Evolutionary conservation across 2,329 filamentous ascomycete species (phyloP).

Genomic region (Eurotiales sp.): DNA sequence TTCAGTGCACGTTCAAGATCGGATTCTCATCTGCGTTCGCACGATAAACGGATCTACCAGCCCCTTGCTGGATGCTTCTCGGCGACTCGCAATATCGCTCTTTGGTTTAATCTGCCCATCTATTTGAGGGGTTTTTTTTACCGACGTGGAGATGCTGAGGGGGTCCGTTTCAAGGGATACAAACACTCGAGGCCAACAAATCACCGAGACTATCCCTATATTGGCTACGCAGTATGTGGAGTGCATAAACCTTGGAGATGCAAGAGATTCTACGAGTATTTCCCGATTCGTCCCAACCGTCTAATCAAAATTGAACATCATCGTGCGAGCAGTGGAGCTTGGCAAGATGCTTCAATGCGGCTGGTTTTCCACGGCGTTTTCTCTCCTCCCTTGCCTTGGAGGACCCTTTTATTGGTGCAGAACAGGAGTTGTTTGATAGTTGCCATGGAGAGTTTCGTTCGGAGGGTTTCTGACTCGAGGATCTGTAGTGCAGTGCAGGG

Average conservation of each 20-base stretch:
- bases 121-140: no score
- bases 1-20: no score
- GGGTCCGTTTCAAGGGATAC: not conserved
- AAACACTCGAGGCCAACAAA: not conserved
- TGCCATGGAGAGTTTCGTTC: not conserved
- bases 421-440: not conserved
- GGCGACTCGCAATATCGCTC: no score
- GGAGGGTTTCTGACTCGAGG: constrained; percentile 2
- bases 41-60: no score
- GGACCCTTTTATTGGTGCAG: not conserved
- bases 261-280: not conserved
- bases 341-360: constrained; percentile 3
- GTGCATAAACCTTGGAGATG: not conserved
- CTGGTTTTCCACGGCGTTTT: constrained; percentile 1
- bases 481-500: not conserved
- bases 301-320: not conserved
- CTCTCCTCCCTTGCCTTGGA: not conserved
- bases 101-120: no score
- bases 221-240: not conserved
- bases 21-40: no score
- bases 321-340: constrained; percentile 4
- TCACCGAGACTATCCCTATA: no score
- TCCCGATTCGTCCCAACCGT: not conserved
- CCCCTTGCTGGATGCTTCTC: no score
- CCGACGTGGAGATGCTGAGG: no score